Base-by-base conservation (phyloP, 139 green algal species). In the Auxenochlorella pyrenoidosa region DNA sequence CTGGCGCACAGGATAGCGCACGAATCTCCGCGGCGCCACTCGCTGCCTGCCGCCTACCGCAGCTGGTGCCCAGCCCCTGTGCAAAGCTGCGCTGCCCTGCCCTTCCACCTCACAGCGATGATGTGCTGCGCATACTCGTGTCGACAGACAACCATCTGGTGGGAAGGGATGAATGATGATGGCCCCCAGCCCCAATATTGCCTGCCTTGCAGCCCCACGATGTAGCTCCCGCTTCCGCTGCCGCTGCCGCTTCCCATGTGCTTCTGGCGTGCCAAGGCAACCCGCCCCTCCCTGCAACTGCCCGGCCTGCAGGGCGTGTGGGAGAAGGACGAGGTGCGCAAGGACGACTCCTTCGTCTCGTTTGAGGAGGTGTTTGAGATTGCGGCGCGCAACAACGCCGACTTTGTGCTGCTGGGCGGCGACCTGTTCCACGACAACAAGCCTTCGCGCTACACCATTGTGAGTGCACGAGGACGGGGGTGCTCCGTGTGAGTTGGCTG, bases 401-500 rank as follows among this genome's bases (percentile, higher is more conserved):
- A 99, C 92, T 79, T 96, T 38, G 92, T 99, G 79, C 93, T 99
- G 76, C 95, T 99, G 68, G 97, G 95, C 26, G 97, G 97, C 3
- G 97, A 99, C 91, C 91, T 99, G 5, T 99, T 99, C 90, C 97
- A 99, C 88, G 96, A 99, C 82, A 99, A 99, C 93, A 98, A 98
- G 91, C 97, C 97, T 34, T 95, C 91, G 6, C 90, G 95, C 21
- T 72, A 89, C n/a, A 96, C 97, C 63, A 76, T 85, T 8, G 80
- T 85, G 63, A 76, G 80, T 36, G 38, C 13, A 54, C 10, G 47
- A 10, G 47, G 8, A 54, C 8, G 47, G n/a, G n/a, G n/a, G n/a
- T n/a, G n/a, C n/a, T n/a, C n/a, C n/a, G n/a, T n/a, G n/a, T n/a
- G n/a, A n/a, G n/a, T n/a, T n/a, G n/a, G n/a, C n/a, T n/a, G n/a